These are phyloP conservation scores for Beauveria brongniartii DNA, from an alignment of 2,329 filamentous ascomycete genomes.

Conservation along the genomic window DNA sequence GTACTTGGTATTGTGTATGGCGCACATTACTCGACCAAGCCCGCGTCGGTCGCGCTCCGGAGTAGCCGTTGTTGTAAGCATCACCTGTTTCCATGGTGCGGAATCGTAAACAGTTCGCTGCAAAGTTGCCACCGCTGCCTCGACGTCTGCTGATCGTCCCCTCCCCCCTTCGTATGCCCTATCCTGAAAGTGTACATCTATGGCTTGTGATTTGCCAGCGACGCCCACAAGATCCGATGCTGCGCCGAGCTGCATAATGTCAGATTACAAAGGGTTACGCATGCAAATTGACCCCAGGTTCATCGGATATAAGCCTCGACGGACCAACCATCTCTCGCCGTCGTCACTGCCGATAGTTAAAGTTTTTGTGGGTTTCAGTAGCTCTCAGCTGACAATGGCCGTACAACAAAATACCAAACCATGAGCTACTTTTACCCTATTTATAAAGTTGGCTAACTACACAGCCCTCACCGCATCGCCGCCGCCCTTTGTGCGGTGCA, in stretches of 20 bases:
- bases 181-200: not conserved
- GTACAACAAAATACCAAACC: not conserved
- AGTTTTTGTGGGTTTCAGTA: not conserved
- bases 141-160: not conserved
- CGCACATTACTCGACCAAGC: not conserved
- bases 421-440: too few species aligned
- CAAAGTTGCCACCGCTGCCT: not conserved
- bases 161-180: not conserved
- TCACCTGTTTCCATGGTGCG: not conserved
- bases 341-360: not conserved
- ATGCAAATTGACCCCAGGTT: conserved; percentile 1
- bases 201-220: not conserved
- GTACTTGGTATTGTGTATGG: not conserved
- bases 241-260: conserved; percentile 2
- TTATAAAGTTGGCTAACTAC: not conserved
- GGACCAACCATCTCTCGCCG: not conserved
- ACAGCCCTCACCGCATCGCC: not conserved
- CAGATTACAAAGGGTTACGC: conserved; percentile 6
- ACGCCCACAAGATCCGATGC: not conserved
- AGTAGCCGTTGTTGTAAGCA: not conserved
- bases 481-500: not conserved
- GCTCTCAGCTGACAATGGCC: not conserved
- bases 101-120: not conserved
- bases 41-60: not conserved
- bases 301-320: conserved; percentile 6